Evolutionary conservation across 306 rosid species (phyloP).

Genomic region (Elaeagnus macrophylla): DNA sequence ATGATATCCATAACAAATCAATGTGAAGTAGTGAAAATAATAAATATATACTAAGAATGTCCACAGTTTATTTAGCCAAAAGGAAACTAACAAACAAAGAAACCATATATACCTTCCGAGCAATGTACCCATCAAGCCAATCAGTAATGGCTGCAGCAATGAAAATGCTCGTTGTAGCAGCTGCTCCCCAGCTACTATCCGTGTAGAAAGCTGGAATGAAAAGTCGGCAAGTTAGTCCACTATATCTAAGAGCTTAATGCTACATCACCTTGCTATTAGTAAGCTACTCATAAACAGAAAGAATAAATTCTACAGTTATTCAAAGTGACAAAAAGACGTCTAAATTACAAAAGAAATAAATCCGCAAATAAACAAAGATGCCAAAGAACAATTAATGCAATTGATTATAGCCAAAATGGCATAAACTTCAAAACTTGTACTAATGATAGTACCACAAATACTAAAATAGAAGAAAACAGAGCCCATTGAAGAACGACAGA

Average conservation of each 20-base stretch:
- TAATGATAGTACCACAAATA: no score
- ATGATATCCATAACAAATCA: not conserved
- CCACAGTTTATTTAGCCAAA: not conserved
- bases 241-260: not conserved
- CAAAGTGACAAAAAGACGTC: no score
- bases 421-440: no score
- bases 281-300: no score
- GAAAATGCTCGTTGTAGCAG: slow-evolving; percentile 76
- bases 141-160: slow-evolving; percentile 76
- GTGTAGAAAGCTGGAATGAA: slow-evolving; percentile 57
- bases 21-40: not conserved
- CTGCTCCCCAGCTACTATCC: slow-evolving; percentile 75
- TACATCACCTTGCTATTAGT: not conserved
- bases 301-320: no score
- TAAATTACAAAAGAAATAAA: no score
- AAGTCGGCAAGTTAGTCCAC: not conserved
- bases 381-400: no score
- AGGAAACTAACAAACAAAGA: not conserved
- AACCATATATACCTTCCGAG: slow-evolving; percentile 65
- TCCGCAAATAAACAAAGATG: no score
- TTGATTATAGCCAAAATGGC: no score
- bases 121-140: slow-evolving; percentile 98
- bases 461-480: no score
- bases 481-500: no score
- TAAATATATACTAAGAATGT: not conserved